Base-by-base conservation (phyloP, 805 yeast species). In the Wickerhamiella galacta region DNA sequence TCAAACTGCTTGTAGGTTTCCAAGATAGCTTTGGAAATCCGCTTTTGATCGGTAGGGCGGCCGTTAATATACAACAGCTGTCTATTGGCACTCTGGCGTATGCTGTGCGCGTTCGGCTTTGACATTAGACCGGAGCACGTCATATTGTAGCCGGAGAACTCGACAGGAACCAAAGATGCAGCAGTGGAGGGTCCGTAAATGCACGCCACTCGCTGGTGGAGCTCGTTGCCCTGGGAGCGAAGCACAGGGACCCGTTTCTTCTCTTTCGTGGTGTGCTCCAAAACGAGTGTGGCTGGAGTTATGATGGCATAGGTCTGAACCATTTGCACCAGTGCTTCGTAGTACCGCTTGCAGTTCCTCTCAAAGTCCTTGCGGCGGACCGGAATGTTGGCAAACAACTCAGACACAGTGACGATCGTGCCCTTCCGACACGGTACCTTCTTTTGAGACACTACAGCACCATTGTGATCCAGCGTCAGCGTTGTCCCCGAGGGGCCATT, bases 291-390 rank as follows among this genome's bases (percentile, higher is more conserved):
- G 5, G 75, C 68, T 3, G 70, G 56, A 39, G 64, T 58, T 5
- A 79, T 68, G 3, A 90, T 44, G 10, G 81, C 65, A 56, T 83
- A 80, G 25, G 68, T 67, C 43, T 72, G 90, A 2, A 90, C 43
- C 25, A 76, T 46, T 0, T 57, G 48, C 3, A 87, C 46, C n/a
- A 80, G 63, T 45, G 74, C 77, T 29, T 70, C 62, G 54, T 75
- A 82, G 48, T 83, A 94, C 36, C 73, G 63, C 47, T 71, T 79
- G 24, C 58, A 47, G 42, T 77, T 75, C 46, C 72, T 79, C 14
- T 60, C 63, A 31, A 85, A 66, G 41, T 79, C 83, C 45, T 72
- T 75, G 31, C 71, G 61, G 38, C 99, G 61, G 6, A 92, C 98
- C 0, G 96, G 96, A 33, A 85, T 53, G 32, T 58, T 64, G 7